A percentile compares a stretch with the other conserved stretches of the same genome.
These are phyloP conservation scores for Steccherinum ochraceum DNA, from an alignment of 768 basidiomycete genomes.

Conservation along the genomic window DNA sequence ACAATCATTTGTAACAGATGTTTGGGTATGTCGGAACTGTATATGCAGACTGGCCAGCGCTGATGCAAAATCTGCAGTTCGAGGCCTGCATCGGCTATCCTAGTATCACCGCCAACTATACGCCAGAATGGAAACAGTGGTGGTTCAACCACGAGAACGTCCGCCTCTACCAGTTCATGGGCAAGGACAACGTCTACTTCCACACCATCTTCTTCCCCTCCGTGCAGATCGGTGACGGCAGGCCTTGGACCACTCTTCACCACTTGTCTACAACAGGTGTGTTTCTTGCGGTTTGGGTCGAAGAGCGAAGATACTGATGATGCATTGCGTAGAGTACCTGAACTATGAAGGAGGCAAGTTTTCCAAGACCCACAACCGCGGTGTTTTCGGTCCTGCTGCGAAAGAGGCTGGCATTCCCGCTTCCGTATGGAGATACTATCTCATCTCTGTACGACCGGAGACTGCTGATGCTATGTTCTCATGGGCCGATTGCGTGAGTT, in stretches of 20 bases:
- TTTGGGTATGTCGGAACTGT: slow-evolving; percentile 79
- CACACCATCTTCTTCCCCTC: slow-evolving; percentile 95
- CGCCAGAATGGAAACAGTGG: slow-evolving; percentile 93
- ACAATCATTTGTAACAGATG: slow-evolving; percentile 49
- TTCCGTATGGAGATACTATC: slow-evolving; percentile 96
- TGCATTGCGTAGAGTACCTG: slow-evolving; percentile 65
- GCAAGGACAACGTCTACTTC: slow-evolving; percentile 99
- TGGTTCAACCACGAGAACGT: slow-evolving; percentile 93
- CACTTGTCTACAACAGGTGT: slow-evolving; percentile 92
- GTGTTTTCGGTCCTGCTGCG: slow-evolving; percentile 94
- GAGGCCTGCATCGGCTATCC: slow-evolving; percentile 97
- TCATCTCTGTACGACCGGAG: slow-evolving; percentile 89
- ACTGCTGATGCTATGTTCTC: slow-evolving; percentile 94
- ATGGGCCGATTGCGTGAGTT: slow-evolving; percentile 85
- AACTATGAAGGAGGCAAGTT: slow-evolving; percentile 99
- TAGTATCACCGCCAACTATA: slow-evolving; percentile 95
- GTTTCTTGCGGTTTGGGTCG: slow-evolving; percentile 13
- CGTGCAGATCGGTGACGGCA: slow-evolving; percentile 81
- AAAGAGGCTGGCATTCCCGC: slow-evolving; percentile 90
- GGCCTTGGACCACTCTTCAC: slow-evolving; percentile 89
- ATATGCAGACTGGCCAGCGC: not conserved
- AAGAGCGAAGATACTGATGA: not conserved
- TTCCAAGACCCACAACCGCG: slow-evolving; percentile 94
- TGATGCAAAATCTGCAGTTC: slow-evolving; percentile 68
- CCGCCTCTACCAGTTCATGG: slow-evolving; percentile 97